These are phyloP conservation scores for Rhizopogon sp. DNA, from an alignment of 768 basidiomycete species.

Conservation along the genomic window DNA sequence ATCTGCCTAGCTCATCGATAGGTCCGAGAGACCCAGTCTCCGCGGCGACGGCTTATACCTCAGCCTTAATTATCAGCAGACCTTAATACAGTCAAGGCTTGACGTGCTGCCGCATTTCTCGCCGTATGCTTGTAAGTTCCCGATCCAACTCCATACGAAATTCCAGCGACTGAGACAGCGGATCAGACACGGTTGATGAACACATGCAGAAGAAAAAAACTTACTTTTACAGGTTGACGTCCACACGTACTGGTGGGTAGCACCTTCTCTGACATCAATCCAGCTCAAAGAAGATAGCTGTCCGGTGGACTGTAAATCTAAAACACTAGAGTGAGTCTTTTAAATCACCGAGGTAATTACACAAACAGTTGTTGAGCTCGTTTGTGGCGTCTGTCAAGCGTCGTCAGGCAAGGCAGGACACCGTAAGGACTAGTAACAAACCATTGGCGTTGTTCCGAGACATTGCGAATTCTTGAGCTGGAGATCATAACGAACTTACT, in stretches of 20 bases:
- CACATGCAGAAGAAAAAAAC: conserved; percentile 7
- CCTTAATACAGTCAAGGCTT: conserved; percentile 33
- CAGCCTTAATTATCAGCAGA: conserved; percentile 12
- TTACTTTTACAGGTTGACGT: conserved; percentile 56
- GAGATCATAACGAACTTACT: conserved; percentile 9
- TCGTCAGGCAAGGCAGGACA: neutral
- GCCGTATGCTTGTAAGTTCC: conserved; percentile 48
- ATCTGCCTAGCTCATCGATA: neutral
- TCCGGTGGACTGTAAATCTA: conserved; percentile 52
- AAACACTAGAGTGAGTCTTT: neutral
- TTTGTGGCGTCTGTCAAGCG: conserved; percentile 22
- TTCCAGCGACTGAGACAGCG: conserved; percentile 41
- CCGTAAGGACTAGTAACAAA: neutral
- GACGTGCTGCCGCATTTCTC: conserved; percentile 34
- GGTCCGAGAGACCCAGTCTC: neutral
- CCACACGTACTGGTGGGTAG: conserved; percentile 46
- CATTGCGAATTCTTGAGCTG: conserved; percentile 16
- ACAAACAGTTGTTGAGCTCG: conserved; percentile 38
- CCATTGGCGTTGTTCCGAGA: conserved; percentile 7
- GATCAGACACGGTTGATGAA: conserved; percentile 8
- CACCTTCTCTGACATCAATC: conserved; percentile 42
- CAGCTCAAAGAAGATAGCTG: conserved; percentile 46
- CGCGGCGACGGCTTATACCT: neutral
- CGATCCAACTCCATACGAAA: conserved; percentile 42
- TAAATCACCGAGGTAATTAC: neutral